These are phyloP conservation scores for Eragrostis tef DNA, from an alignment of 202 grass and related monocot genomes.

Conservation along the genomic window DNA sequence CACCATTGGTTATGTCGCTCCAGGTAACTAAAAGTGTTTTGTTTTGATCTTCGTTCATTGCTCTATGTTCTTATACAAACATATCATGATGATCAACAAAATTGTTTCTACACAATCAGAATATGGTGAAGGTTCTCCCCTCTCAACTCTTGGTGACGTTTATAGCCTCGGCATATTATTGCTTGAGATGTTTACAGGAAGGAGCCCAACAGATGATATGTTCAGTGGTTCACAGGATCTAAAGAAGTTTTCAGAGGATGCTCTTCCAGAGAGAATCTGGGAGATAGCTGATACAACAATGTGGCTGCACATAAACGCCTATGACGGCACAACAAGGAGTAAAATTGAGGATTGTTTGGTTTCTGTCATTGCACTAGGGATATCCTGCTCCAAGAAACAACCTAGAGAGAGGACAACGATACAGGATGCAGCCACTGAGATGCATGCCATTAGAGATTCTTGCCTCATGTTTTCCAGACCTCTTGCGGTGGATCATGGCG, in stretches of 20 bases:
- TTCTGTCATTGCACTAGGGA: conserved; percentile 22
- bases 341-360: conserved; percentile 21
- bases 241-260: background rate
- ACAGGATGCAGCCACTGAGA: conserved; percentile 26
- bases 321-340: background rate
- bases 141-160: conserved; percentile 42
- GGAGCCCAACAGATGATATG: conserved; percentile 11
- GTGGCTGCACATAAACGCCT: background rate
- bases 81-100: background rate
- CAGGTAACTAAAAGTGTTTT: conserved; percentile 11
- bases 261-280: background rate
- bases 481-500: background rate
- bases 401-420: conserved; percentile 22
- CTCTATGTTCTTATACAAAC: background rate
- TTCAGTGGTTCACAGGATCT: conserved; percentile 6
- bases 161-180: conserved; percentile 43
- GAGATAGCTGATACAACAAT: conserved; percentile 33
- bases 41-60: background rate
- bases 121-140: conserved; percentile 29
- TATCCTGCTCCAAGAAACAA: conserved; percentile 42
- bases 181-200: conserved; percentile 34
- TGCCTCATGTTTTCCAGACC: background rate
- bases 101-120: conserved; percentile 18
- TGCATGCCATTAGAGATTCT: conserved; percentile 50
- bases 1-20: conserved; percentile 43